These are phyloP conservation scores for Lachancea lanzarotensis DNA, from an alignment of 805 yeast species.

Conservation along the genomic window DNA sequence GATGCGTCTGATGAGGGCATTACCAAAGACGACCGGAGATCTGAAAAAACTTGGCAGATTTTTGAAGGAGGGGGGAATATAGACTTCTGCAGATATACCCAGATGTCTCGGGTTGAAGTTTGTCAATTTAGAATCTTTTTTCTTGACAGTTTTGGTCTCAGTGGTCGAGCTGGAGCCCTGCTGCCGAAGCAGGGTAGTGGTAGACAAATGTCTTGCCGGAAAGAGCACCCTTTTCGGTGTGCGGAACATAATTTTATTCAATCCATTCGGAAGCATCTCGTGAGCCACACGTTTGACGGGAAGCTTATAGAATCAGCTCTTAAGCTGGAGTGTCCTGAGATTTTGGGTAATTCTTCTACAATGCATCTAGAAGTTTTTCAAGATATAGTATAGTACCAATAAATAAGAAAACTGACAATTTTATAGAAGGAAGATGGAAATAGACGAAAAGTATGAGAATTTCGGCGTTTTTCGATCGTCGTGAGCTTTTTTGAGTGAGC, in stretches of 20 bases:
- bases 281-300: neutral
- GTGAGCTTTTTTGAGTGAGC: too few species aligned
- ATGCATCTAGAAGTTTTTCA: neutral
- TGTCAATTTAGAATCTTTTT: conserved; percentile 9
- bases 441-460: too few species aligned
- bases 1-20: conserved; percentile 50
- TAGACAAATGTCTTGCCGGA: neutral
- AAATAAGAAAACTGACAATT: neutral
- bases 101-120: conserved; percentile 36
- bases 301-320: neutral
- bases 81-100: conserved; percentile 39
- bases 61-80: conserved; percentile 45
- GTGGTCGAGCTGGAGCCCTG: neutral
- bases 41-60: conserved; percentile 39
- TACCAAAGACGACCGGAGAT: conserved; percentile 38
- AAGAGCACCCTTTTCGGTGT: neutral
- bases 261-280: neutral
- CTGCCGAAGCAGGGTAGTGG: neutral
- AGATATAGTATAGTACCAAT: neutral
- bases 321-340: neutral
- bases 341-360: neutral
- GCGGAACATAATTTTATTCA: neutral
- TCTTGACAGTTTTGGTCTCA: neutral
- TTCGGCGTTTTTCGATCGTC: too few species aligned
- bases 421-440: too few species aligned